Evolutionary conservation across 306 rosid genomes (phyloP).

Genomic region (Pachyrhizus erosus): DNA sequence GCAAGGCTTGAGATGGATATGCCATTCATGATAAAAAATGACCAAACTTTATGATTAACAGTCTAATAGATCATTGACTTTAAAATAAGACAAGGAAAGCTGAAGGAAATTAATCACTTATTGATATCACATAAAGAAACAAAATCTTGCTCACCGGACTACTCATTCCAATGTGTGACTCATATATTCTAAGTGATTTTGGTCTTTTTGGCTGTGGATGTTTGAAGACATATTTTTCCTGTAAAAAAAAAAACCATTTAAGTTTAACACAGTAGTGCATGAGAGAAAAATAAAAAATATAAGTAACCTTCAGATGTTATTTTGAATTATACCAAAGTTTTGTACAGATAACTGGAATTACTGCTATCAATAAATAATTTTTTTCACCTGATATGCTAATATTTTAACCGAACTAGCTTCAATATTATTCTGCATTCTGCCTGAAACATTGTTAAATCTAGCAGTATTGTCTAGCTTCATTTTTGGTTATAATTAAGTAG

Average conservation of each 20-base stretch:
- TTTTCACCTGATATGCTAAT: slow-evolving; percentile 17
- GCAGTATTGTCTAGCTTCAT: slow-evolving; percentile 31
- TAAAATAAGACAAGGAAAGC: neutral
- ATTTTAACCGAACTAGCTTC: slow-evolving; percentile 25
- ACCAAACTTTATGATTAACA: neutral
- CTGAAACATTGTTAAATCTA: slow-evolving; percentile 20
- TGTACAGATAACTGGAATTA: slow-evolving; percentile 21
- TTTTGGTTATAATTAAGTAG: slow-evolving; percentile 3
- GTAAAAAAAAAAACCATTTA: slow-evolving; percentile 46
- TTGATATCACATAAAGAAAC: slow-evolving; percentile 41
- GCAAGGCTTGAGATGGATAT: neutral
- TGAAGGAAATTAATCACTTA: slow-evolving; percentile 28
- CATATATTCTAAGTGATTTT: slow-evolving; percentile 91
- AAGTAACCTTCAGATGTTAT: slow-evolving; percentile 17
- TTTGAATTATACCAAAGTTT: slow-evolving; percentile 3
- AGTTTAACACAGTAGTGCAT: slow-evolving; percentile 23
- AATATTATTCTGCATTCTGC: slow-evolving; percentile 17
- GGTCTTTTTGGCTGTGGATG: slow-evolving; percentile 94
- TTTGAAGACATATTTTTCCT: slow-evolving; percentile 83
- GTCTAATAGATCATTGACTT: slow-evolving; percentile 28
- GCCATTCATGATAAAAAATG: slow-evolving; percentile 15
- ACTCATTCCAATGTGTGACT: slow-evolving; percentile 97
- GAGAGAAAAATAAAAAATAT: slow-evolving; percentile 29
- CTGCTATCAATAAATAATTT: slow-evolving; percentile 17
- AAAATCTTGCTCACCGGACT: slow-evolving; percentile 73